phyloP scores from a whole-genome alignment of 371 early-diverging fungal genomes.

The Apophysomyces ossiformis region DNA sequence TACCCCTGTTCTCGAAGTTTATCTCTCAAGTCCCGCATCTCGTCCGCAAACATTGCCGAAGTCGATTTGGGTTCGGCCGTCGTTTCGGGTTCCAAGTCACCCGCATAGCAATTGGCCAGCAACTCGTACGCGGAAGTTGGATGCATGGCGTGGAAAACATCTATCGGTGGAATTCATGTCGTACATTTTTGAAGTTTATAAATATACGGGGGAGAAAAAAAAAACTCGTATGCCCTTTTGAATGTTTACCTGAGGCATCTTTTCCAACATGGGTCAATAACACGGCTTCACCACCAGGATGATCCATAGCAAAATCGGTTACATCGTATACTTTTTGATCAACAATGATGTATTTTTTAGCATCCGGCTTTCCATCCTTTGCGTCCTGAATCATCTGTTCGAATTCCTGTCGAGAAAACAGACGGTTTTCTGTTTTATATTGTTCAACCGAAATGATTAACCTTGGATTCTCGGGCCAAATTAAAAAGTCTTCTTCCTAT shows the following conservation, averaged over 20 bases:
- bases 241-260: conserved; percentile 75
- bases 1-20: conserved; percentile 64
- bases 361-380: conserved; percentile 55
- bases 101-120: conserved; percentile 80
- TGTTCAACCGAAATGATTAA: background rate
- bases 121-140: conserved; percentile 70
- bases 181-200: background rate
- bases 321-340: conserved; percentile 89
- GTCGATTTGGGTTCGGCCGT: conserved; percentile 20
- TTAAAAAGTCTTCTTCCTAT: background rate
- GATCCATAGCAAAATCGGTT: conserved; percentile 78
- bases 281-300: conserved; percentile 84
- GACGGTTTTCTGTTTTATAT: background rate
- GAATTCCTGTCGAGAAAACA: conserved; percentile 42
- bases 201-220: conserved; percentile 11
- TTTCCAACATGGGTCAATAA: conserved; percentile 79
- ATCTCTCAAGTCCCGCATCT: conserved; percentile 70
- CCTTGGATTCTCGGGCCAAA: too few species aligned
- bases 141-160: conserved; percentile 90
- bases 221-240: background rate
- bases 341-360: conserved; percentile 71
- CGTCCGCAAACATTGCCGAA: conserved; percentile 51
- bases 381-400: conserved; percentile 35
- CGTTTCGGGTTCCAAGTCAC: conserved; percentile 64
- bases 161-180: conserved; percentile 34